phyloP scores from a whole-genome alignment of 2,329 filamentous ascomycete species.

The Talaromyces sp. region DNA sequence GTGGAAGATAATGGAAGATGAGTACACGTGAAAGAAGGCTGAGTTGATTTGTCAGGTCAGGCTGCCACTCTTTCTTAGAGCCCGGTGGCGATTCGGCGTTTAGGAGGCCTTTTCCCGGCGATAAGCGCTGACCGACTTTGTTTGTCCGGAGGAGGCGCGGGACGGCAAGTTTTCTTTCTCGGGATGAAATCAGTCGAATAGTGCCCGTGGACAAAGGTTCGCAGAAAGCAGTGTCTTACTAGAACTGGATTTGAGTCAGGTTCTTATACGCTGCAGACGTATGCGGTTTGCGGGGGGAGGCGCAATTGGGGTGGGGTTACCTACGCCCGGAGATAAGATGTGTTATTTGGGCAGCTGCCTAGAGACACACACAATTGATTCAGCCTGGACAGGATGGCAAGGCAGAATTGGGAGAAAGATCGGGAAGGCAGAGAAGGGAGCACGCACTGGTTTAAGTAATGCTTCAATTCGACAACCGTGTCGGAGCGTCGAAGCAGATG shows the following conservation, averaged over 20 bases:
- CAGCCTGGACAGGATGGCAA: not conserved
- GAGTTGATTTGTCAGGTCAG: constrained; percentile 23
- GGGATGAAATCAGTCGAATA: too few relatives aligned
- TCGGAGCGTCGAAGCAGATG: not conserved
- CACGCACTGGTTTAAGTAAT: not conserved
- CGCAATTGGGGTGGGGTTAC: constrained; percentile 5
- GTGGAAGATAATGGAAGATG: constrained; percentile 27
- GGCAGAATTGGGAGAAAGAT: not conserved
- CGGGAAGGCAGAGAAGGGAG: not conserved
- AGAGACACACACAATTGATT: not conserved
- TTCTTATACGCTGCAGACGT: not conserved
- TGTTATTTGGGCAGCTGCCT: not conserved
- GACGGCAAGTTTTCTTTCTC: not conserved
- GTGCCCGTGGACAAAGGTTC: too few relatives aligned
- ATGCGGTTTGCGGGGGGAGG: constrained; percentile 11
- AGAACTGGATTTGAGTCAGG: not conserved
- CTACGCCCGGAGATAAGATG: constrained; percentile 7
- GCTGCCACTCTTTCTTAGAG: constrained; percentile 8
- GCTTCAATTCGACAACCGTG: not conserved
- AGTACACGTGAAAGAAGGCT: constrained; percentile 14
- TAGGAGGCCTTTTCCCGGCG: constrained; percentile 10
- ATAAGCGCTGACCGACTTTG: constrained; percentile 9
- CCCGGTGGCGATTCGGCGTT: constrained; percentile 15
- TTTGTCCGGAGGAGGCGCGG: not conserved
- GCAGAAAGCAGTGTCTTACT: too few relatives aligned